Conservation (phyloP, 192 early-diverging fungal genomes). For the Diversispora eburnea region DNA sequence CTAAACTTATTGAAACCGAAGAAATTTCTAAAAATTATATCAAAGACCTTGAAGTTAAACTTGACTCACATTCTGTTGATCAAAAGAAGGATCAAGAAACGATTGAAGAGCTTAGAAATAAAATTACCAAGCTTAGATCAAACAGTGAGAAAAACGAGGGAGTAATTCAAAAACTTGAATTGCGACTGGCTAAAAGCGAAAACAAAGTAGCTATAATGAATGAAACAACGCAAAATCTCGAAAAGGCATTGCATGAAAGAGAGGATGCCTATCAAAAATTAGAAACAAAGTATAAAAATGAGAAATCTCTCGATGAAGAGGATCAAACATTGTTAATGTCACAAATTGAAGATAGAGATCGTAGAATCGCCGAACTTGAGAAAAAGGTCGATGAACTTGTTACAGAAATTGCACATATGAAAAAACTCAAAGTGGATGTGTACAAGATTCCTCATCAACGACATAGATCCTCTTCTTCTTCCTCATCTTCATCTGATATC, state of each 20-base stretch:
- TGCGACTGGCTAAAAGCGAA: constrained; percentile 26
- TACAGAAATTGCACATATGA: constrained; percentile 4
- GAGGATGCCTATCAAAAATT: constrained; percentile 31
- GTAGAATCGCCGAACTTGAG: constrained; percentile 19
- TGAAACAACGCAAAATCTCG: constrained; percentile 22
- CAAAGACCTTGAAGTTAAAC: constrained; percentile 39
- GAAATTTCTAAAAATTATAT: constrained; percentile 45
- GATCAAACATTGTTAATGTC: constrained; percentile 1
- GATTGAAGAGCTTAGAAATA: constrained; percentile 18
- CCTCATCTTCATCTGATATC: constrained; percentile 10
- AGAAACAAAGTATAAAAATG: constrained; percentile 7
- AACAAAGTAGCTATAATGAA: background rate
- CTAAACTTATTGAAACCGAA: constrained; percentile 56
- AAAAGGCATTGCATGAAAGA: constrained; percentile 27
- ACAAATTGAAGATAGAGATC: constrained; percentile 21
- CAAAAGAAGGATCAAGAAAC: constrained; percentile 34
- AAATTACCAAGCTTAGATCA: constrained; percentile 11
- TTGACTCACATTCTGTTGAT: constrained; percentile 32
- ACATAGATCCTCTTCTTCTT: background rate
- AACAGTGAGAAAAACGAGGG: constrained; percentile 28
- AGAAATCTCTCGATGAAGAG: constrained; percentile 5
- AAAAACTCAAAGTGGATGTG: constrained; percentile 13
- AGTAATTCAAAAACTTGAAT: constrained; percentile 33
- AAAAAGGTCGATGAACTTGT: constrained; percentile 25
- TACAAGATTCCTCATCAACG: background rate